Evolutionary conservation across 495 filamentous ascomycete species (phyloP).

Genomic region (Hypoxylon fuscum): DNA sequence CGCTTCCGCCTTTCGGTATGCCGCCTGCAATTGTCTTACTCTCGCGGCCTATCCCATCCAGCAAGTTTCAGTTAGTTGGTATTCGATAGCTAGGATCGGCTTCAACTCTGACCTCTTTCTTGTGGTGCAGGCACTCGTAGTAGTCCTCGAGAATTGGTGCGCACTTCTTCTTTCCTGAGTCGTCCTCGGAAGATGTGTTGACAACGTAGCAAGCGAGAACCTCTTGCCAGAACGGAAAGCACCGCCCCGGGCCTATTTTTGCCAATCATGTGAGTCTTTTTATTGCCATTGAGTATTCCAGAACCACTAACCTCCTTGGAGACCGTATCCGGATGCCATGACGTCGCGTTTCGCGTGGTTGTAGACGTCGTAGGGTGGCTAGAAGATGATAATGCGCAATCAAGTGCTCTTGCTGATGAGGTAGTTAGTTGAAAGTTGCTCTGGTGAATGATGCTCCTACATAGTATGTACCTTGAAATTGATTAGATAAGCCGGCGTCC

Average conservation of each 20-base stretch:
- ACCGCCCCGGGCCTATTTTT: constrained; percentile 80
- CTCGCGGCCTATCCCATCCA: constrained; percentile 73
- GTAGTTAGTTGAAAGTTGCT: constrained; percentile 6
- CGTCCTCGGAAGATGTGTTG: constrained; percentile 77
- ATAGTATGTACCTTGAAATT: constrained; percentile 9
- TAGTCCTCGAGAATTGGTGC: constrained; percentile 91
- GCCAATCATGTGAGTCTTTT: constrained; percentile 18
- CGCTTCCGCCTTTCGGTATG: constrained; percentile 84
- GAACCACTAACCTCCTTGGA: constrained; percentile 73
- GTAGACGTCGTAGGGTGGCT: constrained; percentile 20
- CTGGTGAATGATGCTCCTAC: constrained; percentile 31
- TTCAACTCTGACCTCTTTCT: constrained; percentile 81
- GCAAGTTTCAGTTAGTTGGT: constrained; percentile 12
- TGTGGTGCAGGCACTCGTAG: constrained; percentile 98
- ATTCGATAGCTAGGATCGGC: not conserved
- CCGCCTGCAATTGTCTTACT: constrained; percentile 79
- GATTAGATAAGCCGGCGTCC: constrained; percentile 26
- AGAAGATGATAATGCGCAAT: not conserved
- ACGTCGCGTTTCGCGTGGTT: constrained; percentile 41
- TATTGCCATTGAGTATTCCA: constrained; percentile 18
- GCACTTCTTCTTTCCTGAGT: constrained; percentile 88
- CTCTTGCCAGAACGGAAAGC: constrained; percentile 99
- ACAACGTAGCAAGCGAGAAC: constrained; percentile 89
- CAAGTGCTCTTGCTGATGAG: constrained; percentile 13
- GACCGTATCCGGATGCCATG: constrained; percentile 86